Base-by-base conservation (phyloP, 352 stramenopile genomes). In the Phytophthora sojae region DNA sequence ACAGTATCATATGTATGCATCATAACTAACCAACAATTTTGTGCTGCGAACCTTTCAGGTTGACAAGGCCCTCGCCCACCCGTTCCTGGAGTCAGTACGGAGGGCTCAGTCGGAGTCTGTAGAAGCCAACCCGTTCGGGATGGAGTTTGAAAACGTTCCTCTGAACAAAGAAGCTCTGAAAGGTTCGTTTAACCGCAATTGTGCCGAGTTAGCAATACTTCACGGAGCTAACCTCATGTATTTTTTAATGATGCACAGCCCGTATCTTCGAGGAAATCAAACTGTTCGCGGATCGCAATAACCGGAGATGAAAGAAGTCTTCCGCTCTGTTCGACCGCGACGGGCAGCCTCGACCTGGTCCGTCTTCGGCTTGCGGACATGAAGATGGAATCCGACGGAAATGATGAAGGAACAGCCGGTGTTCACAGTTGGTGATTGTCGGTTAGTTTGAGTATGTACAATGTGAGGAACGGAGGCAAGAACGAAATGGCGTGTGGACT, bases 261-360 rank as follows among this genome's bases (percentile, higher is more conserved):
- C 88, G 87, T 70, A 96, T 97, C 66, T 95, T 91, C 68, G 86
- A 95, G 61, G 90, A 97, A 78, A 94, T 97, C 63, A 91, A 93
- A 82, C 26, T 92, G 55, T 96, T 95, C 67, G 76, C 84, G 42
- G 75, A 92, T 55, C 77, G 79, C 50, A 93, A 90, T 62, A 92
- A 86, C 67, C 80, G 69, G 75, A 90, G 83, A 90, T 91, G 76
- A 92, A 75, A 57, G 60, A 63, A 79, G 19, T 73, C 56, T 79
- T 63, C 55, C 25, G 75, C 49, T 74, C 37, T 70, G 53, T 61
- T 62, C 39, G 59, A 76, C 51, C 59, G 66, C 58, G 50, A 71
- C 29, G 35, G 52, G 42, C 61, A 72, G 61, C 60, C 61, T 64
- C 21, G 42, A 54, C n/a, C 35, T 64, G 6, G 25, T 73, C 30